Base-by-base conservation (phyloP, 768 basidiomycete genomes). In the Candolleomyces efflorescens region DNA sequence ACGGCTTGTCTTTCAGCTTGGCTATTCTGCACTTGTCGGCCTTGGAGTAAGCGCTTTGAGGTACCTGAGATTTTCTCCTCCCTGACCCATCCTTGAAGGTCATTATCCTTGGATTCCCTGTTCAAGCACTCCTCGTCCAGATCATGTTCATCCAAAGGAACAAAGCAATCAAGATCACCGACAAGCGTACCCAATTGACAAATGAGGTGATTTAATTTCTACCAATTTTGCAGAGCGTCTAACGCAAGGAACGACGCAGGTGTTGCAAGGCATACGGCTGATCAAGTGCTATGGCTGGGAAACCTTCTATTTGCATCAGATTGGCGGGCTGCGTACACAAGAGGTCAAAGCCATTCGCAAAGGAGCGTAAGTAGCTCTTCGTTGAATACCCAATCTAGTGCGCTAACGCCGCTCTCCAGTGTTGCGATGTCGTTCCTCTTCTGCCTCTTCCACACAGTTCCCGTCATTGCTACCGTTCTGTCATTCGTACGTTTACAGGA, bases 1-100 rank as follows among this genome's bases (percentile, higher is more conserved):
- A 22, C 54, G 39, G 22, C 44, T 44, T 46, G 3, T 49, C 44
- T 36, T 23, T n/a, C 49, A 86, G 78, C 74, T 90, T 18, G 86
- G 87, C 5, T 83, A 82, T 62, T 88, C 86, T 0, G 87, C 86
- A 0, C 76, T 90, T 13, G 87, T 88, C 20, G 86, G 84, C 0
- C 69, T 87, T 68, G 53, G 80, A 70, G 32, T 32, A 32, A 5
- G 32, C 32, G 11, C 6, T 32, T 32, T n/a, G n/a, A n/a, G n/a
- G 5, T 7, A 5, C 32, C 32, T 5, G 32, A 32, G 32, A 32
- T 5, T 11, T 11, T 32, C 32, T 5, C 32, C 6, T 5, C 32
- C 32, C 32, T 32, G 32, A 32, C 11, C 32, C 11, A 32, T 32
- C 32, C 11, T 32, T 5, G 5, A 5, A 32, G 32, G 68, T 84